Evolutionary conservation across 495 filamentous ascomycete species (phyloP), one percentile per base, ranked within the genome.

Genomic region (Penicillium flavigenum): DNA sequence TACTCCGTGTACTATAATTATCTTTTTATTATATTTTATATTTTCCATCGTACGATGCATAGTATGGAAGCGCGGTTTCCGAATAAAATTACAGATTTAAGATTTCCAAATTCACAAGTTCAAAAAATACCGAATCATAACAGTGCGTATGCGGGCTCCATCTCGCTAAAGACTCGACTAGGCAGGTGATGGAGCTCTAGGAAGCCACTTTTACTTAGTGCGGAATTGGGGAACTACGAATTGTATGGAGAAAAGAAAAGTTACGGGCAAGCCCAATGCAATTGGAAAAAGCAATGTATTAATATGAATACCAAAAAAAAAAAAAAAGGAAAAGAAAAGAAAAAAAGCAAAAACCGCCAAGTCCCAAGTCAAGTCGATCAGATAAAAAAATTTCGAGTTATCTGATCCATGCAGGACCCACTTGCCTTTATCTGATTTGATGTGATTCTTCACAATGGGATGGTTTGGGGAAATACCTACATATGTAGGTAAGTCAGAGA

Each of bases 331-430:
- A 29, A 29, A n/a, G 16, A 17, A 29, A 29, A 47, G 17, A 10
- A 11, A 9, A 9, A 12, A 32, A 11, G 4, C 7, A 26, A 17
- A 9, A 51, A 2, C 14, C 17, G 41, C 51, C 41, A 54, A 54
- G 43, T 31, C 49, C 24, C 27, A 29, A 29, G 27, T 9, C 27
- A 29, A 29, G 27, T 26, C 42, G 58, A 71, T 71, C 66, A 69
- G 68, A 71, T 71, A 71, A 71, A 69, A 26, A 69, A 62, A 56
- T 42, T 54, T 43, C 34, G 41, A 34, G 55, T 71, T 71, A 71
- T 71, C 68, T 71, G 68, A 71, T 71, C 67, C 67, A 69, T 66
- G 42, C 58, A 46, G 50, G 62, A 56, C 56, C 57, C 65, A 65
- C 60, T 46, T 29, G 14, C 1, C 10, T 36, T 51, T 57, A 58